phyloP scores from a whole-genome alignment of 352 stramenopile species.

The Globisporangium camurandrum region DNA sequence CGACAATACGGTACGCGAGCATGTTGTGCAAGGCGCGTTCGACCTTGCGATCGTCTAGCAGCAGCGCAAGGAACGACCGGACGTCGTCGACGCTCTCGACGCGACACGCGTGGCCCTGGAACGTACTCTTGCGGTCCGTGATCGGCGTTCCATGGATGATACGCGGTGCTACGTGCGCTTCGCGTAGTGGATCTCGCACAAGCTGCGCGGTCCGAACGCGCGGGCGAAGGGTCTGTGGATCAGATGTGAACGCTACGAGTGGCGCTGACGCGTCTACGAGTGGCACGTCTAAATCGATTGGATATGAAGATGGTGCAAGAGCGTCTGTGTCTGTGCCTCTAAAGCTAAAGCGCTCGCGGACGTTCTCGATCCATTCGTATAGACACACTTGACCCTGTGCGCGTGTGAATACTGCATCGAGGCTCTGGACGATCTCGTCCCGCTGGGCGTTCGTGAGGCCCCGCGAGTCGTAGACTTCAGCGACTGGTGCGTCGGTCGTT shows the following conservation, averaged over 20 bases:
- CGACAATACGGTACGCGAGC: conserved; percentile 79
- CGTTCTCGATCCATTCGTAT: conserved; percentile 83
- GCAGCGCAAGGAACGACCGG: conserved; percentile 62
- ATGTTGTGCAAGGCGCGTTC: conserved; percentile 85
- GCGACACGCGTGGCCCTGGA: conserved; percentile 58
- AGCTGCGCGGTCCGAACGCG: conserved; percentile 53
- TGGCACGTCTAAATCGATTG: too few species aligned
- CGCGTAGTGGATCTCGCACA: conserved; percentile 46
- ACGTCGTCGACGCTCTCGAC: conserved; percentile 68
- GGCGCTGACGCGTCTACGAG: conserved; percentile 8
- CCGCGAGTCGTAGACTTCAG: conserved; percentile 77
- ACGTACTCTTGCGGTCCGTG: conserved; percentile 82
- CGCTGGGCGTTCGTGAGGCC: conserved; percentile 64
- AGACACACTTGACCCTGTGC: conserved; percentile 76
- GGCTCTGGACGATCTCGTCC: conserved; percentile 48
- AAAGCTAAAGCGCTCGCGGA: conserved; percentile 64
- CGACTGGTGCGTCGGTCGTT: conserved; percentile 55
- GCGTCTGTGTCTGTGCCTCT: too few species aligned
- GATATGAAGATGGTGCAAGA: too few species aligned
- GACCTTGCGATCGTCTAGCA: conserved; percentile 81
- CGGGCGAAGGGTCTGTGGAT: conserved; percentile 52
- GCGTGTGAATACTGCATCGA: conserved; percentile 65
- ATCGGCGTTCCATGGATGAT: conserved; percentile 66
- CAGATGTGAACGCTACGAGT: conserved; percentile 31
- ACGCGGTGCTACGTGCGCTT: conserved; percentile 36